phyloP scores from a whole-genome alignment of 306 rosid species.

The Amphicarpaea edgeworthii region DNA sequence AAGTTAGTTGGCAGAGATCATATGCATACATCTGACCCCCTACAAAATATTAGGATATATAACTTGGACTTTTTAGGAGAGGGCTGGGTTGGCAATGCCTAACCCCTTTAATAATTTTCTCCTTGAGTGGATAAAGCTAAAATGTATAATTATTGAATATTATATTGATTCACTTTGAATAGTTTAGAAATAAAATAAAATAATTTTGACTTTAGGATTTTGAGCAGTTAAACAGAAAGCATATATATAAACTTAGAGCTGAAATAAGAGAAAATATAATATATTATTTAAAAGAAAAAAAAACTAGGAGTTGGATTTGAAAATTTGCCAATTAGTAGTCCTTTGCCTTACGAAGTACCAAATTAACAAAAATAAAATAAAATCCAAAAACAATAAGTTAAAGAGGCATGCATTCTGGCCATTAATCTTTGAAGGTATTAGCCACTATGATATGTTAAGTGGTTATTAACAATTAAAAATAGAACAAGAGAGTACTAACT shows the following conservation, averaged over 20 bases:
- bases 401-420: background rate
- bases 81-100: slow-evolving; percentile 3
- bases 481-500: background rate
- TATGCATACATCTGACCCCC: background rate
- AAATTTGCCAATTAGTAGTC: background rate
- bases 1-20: background rate
- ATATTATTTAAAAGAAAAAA: background rate
- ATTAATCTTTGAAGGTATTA: slow-evolving; percentile 5
- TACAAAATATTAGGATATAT: background rate
- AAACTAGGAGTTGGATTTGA: background rate
- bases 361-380: background rate
- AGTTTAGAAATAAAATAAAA: background rate
- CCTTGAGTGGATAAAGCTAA: background rate
- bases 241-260: background rate
- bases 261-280: background rate
- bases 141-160: background rate
- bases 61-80: background rate
- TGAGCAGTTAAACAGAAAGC: background rate
- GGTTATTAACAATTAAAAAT: background rate
- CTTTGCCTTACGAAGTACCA: background rate
- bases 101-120: background rate
- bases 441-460: background rate
- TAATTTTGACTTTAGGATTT: background rate
- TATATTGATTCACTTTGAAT: slow-evolving; percentile 8
- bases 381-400: background rate